Evolutionary conservation across 2,329 filamentous ascomycete genomes (phyloP), one percentile per base, ranked within the genome.

Genomic region (Beauveria australis): DNA sequence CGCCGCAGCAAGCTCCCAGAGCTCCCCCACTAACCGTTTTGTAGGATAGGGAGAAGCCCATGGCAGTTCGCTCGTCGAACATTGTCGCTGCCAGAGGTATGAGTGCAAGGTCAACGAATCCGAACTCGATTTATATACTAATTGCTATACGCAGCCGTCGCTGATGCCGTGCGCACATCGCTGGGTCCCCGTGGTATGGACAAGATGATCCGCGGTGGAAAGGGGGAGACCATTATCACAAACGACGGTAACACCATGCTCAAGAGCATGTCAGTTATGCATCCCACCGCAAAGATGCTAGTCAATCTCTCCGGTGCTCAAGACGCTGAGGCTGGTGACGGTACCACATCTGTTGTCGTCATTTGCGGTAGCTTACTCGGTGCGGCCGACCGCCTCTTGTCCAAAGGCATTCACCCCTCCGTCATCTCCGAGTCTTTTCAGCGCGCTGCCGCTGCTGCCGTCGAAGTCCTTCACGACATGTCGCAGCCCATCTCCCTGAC

Each of bases 231-330:
- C 62, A 94, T 97, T 75, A 99, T 99, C 79, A 99, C 94, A 72
- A 99, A 99, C 81, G 94, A 99, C 78, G 94, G 94, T 75, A 96
- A 95, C 80, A 99, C 94, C 61, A 99, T 99, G 93, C 80, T 99
- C 72, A 96, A 90, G 79, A 93, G 93, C 81, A 97, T 99, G 94
- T 89, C 91, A 66, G 94, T 99, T 67, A 92, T 99, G 89, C 94
- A 99, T 74, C 94, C 94, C n/a, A 96, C 95, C 53, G 94, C 94
- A 56, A 97, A 96, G 80, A 99, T 99, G 94, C 83, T 99, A 67
- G 94, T 99, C 71, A 92, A 99, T 75, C 84, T 99, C 64, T 95
- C 93, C 70, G 91, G 94, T 67, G 94, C 94, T 66, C 94, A 99
- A 76, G 94, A 99, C 79, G 92, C 99, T 63, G 94, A 99, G 76